Base-by-base conservation (phyloP, 2,329 filamentous ascomycete genomes). In the Nemania sp. region DNA sequence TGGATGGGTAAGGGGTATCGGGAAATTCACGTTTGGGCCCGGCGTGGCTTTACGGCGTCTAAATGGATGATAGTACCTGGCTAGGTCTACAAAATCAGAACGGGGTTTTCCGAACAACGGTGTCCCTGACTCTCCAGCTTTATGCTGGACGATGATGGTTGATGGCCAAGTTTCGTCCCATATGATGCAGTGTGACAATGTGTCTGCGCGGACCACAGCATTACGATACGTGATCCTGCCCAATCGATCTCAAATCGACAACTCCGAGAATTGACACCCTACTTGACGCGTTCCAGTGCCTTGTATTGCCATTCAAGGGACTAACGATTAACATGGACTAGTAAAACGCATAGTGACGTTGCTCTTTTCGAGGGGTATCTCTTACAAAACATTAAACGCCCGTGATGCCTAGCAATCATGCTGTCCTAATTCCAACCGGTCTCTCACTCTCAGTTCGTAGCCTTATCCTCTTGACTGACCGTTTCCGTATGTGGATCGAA, bases 61-160 rank as follows among this genome's bases (percentile, higher is more conserved):
- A 64, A 72, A 70, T 74, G 77, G 78, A 78, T 74, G 74, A 73
- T 77, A 80, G 77, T 80, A 77, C 79, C 78, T 73, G 73, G 72
- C 74, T 80, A 84, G 81, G 79, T 83, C 79, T 80, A 71, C 69
- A 66, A 70, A 57, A 60, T 60, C 69, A 76, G 80, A 73, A 77
- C 73, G 77, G 77, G 78, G 81, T 81, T 77, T 80, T 75, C 74
- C 75, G 75, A 79, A 80, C 76, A 79, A 81, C 91, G 91, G 91
- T 96, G 91, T 96, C 91, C 91, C 90, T 75, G 88, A 93, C 80
- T 91, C 86, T 84, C 76, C 67, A 69, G 71, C 71, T 69, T 68
- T 52, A 68, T 68, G 73, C 73, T 68, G 78, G 80, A 78, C 45
- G 86, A 90, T 82, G 84, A 94, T 72, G 90, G 90, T 96, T 90